A percentile compares a stretch with the other conserved stretches of the same genome.
Conservation (phyloP, 2,329 filamentous ascomycete genomes). For the Colletotrichum eleusines region DNA sequence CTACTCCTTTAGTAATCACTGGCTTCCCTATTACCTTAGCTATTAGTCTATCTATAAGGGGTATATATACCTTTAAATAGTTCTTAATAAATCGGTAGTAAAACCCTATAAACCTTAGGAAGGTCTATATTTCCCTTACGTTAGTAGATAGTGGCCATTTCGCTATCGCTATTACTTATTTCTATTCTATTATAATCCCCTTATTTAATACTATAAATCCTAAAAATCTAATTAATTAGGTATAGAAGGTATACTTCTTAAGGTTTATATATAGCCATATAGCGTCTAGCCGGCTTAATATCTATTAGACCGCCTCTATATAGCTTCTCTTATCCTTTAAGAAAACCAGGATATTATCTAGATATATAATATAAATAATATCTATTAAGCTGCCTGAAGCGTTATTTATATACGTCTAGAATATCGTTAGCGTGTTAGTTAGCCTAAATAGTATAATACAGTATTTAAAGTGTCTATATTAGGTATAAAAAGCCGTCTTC, state of each 20-base stretch:
- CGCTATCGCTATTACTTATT: background rate
- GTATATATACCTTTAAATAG: background rate
- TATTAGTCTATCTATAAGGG: background rate
- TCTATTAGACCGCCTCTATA: background rate
- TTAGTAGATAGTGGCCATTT: background rate
- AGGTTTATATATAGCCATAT: background rate
- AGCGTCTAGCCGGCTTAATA: background rate
- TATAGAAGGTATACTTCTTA: background rate
- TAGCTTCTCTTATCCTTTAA: background rate
- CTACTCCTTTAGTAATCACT: background rate
- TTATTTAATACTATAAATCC: background rate
- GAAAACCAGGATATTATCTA: no score
- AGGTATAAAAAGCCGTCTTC: no score
- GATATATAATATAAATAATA: background rate
- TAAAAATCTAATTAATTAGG: background rate
- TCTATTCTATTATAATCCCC: background rate
- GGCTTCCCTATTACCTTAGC: background rate
- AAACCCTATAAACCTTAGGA: background rate
- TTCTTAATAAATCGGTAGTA: background rate
- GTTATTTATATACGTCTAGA: background rate
- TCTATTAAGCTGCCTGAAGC: background rate
- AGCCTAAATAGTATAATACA: background rate
- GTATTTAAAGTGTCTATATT: no score
- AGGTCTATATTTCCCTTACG: background rate
- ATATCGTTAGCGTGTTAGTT: background rate